These are phyloP conservation scores for Hanseniaspora meyeri DNA, from an alignment of 805 yeast genomes.

Conservation along the genomic window DNA sequence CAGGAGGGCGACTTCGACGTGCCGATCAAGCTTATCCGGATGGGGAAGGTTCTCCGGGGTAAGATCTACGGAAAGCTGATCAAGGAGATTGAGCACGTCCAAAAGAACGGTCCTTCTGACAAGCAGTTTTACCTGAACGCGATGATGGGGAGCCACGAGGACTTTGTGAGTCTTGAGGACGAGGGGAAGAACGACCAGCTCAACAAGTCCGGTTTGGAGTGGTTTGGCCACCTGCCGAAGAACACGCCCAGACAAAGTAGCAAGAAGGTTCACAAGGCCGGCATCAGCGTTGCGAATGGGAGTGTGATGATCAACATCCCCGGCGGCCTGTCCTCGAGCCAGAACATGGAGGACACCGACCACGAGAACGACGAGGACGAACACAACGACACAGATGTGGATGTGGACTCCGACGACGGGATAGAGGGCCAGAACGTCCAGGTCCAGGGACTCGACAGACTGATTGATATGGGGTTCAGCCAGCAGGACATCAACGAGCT, in stretches of 20 bases:
- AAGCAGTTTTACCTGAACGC: conserved; percentile 25
- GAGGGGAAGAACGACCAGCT: conserved; percentile 5
- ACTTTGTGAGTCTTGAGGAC: neutral
- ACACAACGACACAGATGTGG: conserved; percentile 14
- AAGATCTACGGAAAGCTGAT: conserved; percentile 7
- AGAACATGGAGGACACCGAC: neutral
- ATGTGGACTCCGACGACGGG: conserved; percentile 5
- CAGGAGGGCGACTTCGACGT: neutral
- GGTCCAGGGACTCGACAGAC: conserved; percentile 74
- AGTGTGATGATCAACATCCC: conserved; percentile 19
- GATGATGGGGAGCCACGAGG: conserved; percentile 8
- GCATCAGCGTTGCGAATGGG: neutral
- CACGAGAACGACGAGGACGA: conserved; percentile 12
- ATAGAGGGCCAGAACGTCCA: conserved; percentile 18
- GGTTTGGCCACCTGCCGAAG: neutral
- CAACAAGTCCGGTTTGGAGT: neutral
- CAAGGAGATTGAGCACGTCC: neutral
- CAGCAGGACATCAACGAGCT: conserved; percentile 62
- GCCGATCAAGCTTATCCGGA: conserved; percentile 22
- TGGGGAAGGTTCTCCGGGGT: conserved; percentile 21
- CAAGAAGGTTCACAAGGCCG: neutral
- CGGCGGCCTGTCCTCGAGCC: conserved; percentile 24
- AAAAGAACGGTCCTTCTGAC: conserved; percentile 19
- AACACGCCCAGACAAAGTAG: neutral
- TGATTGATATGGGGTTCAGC: conserved; percentile 71